These are phyloP conservation scores for Oryza glumipatula DNA, from an alignment of 176 grass and related monocot species.

Conservation along the genomic window DNA sequence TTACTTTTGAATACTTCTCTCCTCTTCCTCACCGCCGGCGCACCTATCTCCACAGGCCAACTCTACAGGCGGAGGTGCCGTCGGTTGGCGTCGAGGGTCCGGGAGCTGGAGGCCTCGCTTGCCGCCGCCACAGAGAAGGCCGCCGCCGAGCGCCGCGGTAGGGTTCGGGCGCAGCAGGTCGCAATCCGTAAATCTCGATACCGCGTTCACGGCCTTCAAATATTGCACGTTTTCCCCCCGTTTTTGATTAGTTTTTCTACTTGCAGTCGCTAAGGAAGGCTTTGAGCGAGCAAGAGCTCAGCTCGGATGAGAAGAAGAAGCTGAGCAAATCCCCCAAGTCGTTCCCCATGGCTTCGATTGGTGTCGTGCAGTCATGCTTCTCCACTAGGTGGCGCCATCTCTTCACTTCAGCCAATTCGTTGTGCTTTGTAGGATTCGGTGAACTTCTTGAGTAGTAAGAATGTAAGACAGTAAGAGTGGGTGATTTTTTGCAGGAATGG, in stretches of 20 bases:
- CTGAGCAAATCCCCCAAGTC: background rate
- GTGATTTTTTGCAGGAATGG: slow-evolving; percentile 60
- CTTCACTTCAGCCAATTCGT: background rate
- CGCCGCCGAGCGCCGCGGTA: slow-evolving; percentile 76
- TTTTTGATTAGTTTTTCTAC: background rate
- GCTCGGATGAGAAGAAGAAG: slow-evolving; percentile 30
- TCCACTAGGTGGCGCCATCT: slow-evolving; percentile 65
- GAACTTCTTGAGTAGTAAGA: background rate
- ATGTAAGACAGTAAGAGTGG: background rate
- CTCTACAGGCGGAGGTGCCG: slow-evolving; percentile 55
- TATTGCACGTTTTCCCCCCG: slow-evolving; percentile 1
- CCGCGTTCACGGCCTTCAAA: background rate
- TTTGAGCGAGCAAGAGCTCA: slow-evolving; percentile 45
- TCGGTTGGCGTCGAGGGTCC: slow-evolving; percentile 41
- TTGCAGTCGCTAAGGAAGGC: slow-evolving; percentile 68
- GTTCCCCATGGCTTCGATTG: slow-evolving; percentile 80
- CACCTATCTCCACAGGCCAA: slow-evolving; percentile 42
- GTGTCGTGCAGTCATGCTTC: slow-evolving; percentile 79
- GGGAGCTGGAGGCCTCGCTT: slow-evolving; percentile 64
- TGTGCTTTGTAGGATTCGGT: background rate
- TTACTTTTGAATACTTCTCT: too few relatives aligned
- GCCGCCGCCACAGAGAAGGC: slow-evolving; percentile 53
- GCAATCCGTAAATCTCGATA: background rate
- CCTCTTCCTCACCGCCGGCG: background rate
- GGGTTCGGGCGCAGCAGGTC: slow-evolving; percentile 83